Base-by-base conservation (phyloP, 345 rosid species). In the Nasturtium officinale region DNA sequence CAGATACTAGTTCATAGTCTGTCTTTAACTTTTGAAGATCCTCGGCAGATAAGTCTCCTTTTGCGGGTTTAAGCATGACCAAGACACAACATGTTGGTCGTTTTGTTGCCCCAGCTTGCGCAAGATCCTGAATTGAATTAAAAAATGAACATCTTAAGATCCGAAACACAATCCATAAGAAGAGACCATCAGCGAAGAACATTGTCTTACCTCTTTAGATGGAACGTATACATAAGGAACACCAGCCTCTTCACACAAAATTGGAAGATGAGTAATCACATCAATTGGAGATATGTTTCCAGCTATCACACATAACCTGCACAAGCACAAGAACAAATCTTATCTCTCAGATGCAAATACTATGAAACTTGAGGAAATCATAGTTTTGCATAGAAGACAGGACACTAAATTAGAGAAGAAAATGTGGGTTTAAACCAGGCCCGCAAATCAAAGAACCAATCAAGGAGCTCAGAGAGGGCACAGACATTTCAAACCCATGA, bases 231-330 rank as follows among this genome's bases (percentile, higher is more conserved):
- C 35, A 43, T 96, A 96, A 28, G 99, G 92, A 80, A 96, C 84
- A 13, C 84, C 94, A 38, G 86, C 62, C 74, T 92, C 98, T 77
- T 96, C 98, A 2, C 98, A 92, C 69, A 96, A 79, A 83, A 96
- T 79, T 46, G 96, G 99, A 45, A 91, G 87, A 73, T 95, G 99
- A 7, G 97, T 95, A 42, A 95, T 91, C 53, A 92, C 99, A 80
- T 96, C 99, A 6, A 95, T 95, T 3, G 99, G 98, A 66, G 97
- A 91, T 72, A 95, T 95, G 82, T 95, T 95, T 65, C 96, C 99
- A 48, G 98, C 99, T 43, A 95, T 91, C 52, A 95, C 88, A 37
- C 99, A 95, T 45, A 95, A 56, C 63, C 99, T 95, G 85, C 84
- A 79, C 2, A 33, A 11, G 0, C 13, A n/a, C 15, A 74, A 32